Evolutionary conservation across 176 grass and related monocot species (phyloP), one percentile per base, ranked within the genome.

Genomic region (Zea luxurians): DNA sequence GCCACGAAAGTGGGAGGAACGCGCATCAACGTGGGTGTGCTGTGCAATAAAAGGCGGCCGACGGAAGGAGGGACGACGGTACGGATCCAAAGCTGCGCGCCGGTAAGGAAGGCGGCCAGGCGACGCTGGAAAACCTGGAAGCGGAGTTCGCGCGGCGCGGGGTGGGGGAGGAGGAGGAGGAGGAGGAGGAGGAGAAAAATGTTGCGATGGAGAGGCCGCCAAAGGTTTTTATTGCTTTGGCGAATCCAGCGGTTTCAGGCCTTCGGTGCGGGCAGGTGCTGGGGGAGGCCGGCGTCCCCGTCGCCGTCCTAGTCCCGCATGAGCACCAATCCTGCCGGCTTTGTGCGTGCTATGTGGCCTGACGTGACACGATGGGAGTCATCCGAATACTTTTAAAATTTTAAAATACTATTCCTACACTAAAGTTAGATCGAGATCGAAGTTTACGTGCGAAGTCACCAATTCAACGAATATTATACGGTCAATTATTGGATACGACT

Each of bases 401-500:
- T 10, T 10, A 47, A 47, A 47, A 47, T 4, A 47, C 45, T 42
- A 42, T 5, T 42, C 41, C 41, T 8, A 61, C 12, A 37, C 11
- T 42, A 77, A 64, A 76, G 5, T 12, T 12, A 59, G 77, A 15
- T 61, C 13, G 9, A 43, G 37, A 53, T 36, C 20, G 44, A 37
- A 66, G 50, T 37, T 76, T 15, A 47, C 54, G 70, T 46, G 65
- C 17, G 52, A 48, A 64, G 43, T 50, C 36, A 13, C n/a, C 13
- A 1, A 38, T 65, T 53, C 76, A 18, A 50, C 76, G 76, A 78
- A 8, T 78, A 53, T 13, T 53, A 11, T 58, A 82, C 0, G 46
- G 35, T 54, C 38, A 41, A 75, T 75, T 59, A 80, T 80, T 10
- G 16, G 81, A 10, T 81, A 70, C 70, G 76, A 80, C 86, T 83